These are phyloP conservation scores for Baorangia bicolor DNA, from an alignment of 768 basidiomycete genomes.

Conservation along the genomic window DNA sequence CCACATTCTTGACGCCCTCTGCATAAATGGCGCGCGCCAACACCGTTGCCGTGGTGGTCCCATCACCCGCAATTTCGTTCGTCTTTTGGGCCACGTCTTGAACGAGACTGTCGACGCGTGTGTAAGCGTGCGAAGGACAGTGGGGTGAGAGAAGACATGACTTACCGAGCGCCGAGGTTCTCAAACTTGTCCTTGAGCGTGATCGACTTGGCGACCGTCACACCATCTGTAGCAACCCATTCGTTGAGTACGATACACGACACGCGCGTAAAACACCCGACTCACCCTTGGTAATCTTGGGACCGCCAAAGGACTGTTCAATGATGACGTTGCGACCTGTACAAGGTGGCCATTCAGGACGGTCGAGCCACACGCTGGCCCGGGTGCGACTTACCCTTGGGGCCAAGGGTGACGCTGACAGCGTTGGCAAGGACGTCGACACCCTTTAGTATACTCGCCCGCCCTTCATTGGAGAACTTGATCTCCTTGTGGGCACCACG, in stretches of 20 bases:
- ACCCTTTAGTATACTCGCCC: constrained; percentile 90
- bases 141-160: not conserved
- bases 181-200: constrained; percentile 96
- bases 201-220: constrained; percentile 95
- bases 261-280: not conserved
- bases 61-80: constrained; percentile 96
- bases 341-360: constrained; percentile 14
- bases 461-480: constrained; percentile 93
- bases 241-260: constrained; percentile 2
- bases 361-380: no score
- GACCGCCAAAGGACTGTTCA: constrained; percentile 86
- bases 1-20: constrained; percentile 99
- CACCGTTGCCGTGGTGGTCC: constrained; percentile 97
- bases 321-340: constrained; percentile 97
- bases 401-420: constrained; percentile 93
- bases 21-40: constrained; percentile 96
- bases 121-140: constrained; percentile 8
- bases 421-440: constrained; percentile 97
- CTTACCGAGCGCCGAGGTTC: constrained; percentile 95
- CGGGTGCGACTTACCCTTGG: constrained; percentile 68
- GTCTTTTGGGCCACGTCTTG: constrained; percentile 97
- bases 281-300: constrained; percentile 94
- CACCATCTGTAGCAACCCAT: constrained; percentile 67
- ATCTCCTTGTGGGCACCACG: constrained; percentile 94
- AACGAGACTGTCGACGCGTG: constrained; percentile 58